These are phyloP conservation scores for Candida coleopterorum DNA, from an alignment of 805 yeast species.

Conservation along the genomic window DNA sequence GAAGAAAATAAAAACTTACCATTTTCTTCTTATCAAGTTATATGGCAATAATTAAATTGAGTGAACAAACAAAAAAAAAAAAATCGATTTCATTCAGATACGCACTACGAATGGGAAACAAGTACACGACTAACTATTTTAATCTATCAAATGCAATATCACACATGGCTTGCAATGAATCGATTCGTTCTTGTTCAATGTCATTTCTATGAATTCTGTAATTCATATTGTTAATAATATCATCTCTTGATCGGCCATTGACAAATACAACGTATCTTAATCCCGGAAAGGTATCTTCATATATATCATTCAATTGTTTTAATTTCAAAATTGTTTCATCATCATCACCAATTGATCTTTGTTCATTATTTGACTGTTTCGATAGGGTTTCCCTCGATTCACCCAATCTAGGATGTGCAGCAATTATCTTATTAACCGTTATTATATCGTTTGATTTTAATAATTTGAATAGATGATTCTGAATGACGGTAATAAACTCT, in stretches of 20 bases:
- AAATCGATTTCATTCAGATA: too few relatives aligned
- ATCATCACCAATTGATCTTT: conserved; percentile 51
- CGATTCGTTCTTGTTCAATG: conserved; percentile 49
- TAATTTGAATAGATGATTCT: conserved; percentile 33
- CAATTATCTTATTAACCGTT: conserved; percentile 51
- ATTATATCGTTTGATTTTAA: conserved; percentile 14
- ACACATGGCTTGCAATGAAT: conserved; percentile 85
- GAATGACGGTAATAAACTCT: conserved; percentile 42
- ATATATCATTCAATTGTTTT: conserved; percentile 48
- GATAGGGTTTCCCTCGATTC: conserved; percentile 52
- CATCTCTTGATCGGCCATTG: conserved; percentile 68
- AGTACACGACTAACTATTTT: conserved; percentile 3
- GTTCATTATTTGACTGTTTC: conserved; percentile 66
- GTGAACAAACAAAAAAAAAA: too few relatives aligned
- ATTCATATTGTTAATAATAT: conserved; percentile 60
- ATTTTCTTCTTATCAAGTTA: conserved; percentile 2
- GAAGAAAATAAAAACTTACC: conserved; percentile 2
- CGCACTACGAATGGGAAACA: neutral
- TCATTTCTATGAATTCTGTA: conserved; percentile 54
- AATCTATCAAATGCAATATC: conserved; percentile 84
- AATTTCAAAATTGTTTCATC: conserved; percentile 48
- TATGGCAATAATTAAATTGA: neutral
- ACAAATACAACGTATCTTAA: conserved; percentile 85
- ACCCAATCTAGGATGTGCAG: conserved; percentile 90
- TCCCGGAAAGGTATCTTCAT: conserved; percentile 62